phyloP scores from a whole-genome alignment of 805 yeast genomes.

The Sugiyamaella qingdaonensis region DNA sequence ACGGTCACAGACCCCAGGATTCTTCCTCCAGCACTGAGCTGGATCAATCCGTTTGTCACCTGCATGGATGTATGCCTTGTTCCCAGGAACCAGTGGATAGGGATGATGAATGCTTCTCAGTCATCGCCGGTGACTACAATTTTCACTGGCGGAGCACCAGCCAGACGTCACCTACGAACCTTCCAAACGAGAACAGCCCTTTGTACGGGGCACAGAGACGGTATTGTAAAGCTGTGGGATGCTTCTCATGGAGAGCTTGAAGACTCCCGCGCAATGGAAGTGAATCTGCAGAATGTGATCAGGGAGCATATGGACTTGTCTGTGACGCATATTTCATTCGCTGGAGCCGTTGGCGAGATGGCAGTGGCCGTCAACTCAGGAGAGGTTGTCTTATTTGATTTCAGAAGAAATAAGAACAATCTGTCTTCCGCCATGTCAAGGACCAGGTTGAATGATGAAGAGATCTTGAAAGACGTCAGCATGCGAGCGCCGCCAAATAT shows the following conservation, averaged over 20 bases:
- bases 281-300: slow-evolving; percentile 49
- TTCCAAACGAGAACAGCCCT: slow-evolving; percentile 53
- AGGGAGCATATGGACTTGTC: slow-evolving; percentile 40
- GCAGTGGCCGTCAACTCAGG: slow-evolving; percentile 66
- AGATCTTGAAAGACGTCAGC: slow-evolving; percentile 39
- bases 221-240: slow-evolving; percentile 76
- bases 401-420: slow-evolving; percentile 47
- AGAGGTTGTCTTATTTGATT: slow-evolving; percentile 70
- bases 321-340: slow-evolving; percentile 62
- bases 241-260: slow-evolving; percentile 70
- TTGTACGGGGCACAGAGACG: slow-evolving; percentile 80
- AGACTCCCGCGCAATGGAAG: slow-evolving; percentile 55
- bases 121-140: slow-evolving; percentile 37
- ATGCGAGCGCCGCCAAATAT: slow-evolving; percentile 49
- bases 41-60: slow-evolving; percentile 72
- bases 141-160: slow-evolving; percentile 78
- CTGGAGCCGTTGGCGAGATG: slow-evolving; percentile 72
- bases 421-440: slow-evolving; percentile 24
- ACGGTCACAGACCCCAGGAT: slow-evolving; percentile 49
- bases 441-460: neutral
- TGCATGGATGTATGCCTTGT: slow-evolving; percentile 52
- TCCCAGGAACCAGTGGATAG: slow-evolving; percentile 67
- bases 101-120: slow-evolving; percentile 54
- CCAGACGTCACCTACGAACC: slow-evolving; percentile 44
- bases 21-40: slow-evolving; percentile 78